Evolutionary conservation across 2,329 filamentous ascomycete species (phyloP).

Genomic region (Microcera coccophila): DNA sequence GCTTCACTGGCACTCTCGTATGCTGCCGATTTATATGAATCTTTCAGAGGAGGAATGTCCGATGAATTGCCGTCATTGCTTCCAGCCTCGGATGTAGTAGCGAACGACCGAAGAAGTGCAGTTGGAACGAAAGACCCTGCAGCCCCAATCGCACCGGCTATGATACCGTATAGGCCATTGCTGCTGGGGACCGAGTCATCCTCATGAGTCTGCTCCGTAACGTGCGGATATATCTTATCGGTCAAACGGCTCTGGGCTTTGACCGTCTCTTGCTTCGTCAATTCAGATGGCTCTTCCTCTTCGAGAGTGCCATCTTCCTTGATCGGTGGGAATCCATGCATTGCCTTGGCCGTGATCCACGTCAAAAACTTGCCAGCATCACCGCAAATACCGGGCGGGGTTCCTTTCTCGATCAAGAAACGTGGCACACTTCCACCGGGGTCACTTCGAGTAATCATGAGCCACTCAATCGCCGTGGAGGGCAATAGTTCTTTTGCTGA

Average conservation of each 20-base stretch:
- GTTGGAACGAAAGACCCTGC: conserved; percentile 46
- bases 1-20: conserved; percentile 38
- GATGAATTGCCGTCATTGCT: conserved; percentile 27
- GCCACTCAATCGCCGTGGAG: conserved; percentile 68
- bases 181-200: conserved; percentile 36
- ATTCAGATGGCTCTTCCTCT: conserved; percentile 3
- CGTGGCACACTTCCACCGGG: conserved; percentile 83
- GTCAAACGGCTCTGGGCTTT: conserved; percentile 23
- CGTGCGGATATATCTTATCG: conserved; percentile 27
- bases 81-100: conserved; percentile 23
- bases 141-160: conserved; percentile 49
- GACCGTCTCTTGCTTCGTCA: conserved; percentile 2
- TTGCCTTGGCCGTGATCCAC: conserved; percentile 55
- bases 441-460: conserved; percentile 88
- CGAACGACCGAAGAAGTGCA: conserved; percentile 30
- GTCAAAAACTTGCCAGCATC: conserved; percentile 80
- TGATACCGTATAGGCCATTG: conserved; percentile 53
- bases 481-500: conserved; percentile 24
- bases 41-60: conserved; percentile 15
- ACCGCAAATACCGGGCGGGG: conserved; percentile 71
- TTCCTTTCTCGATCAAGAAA: conserved; percentile 88
- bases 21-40: conserved; percentile 6
- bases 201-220: conserved; percentile 14
- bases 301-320: conserved; percentile 7
- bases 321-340: conserved; percentile 31